Conservation (phyloP, 805 yeast species). For the Starmerella kuoi region DNA sequence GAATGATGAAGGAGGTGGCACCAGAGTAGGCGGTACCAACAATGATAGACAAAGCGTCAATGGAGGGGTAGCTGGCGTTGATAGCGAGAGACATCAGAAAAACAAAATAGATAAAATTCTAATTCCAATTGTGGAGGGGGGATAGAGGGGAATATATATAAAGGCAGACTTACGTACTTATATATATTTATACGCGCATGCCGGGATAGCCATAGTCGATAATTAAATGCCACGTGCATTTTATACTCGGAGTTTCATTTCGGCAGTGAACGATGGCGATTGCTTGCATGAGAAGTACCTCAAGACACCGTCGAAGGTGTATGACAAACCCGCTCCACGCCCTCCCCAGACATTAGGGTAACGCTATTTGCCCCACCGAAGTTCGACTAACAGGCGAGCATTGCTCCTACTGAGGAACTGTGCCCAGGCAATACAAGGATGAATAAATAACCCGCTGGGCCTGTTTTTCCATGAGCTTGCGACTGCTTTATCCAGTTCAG, state of each 20-base stretch:
- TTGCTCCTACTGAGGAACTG: too few relatives aligned
- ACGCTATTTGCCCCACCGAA: too few relatives aligned
- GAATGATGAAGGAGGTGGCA: constrained; percentile 27
- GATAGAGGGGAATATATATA: neutral
- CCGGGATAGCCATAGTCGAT: neutral
- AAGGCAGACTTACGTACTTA: neutral
- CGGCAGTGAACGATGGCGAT: neutral
- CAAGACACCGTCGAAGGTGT: neutral
- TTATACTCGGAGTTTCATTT: neutral
- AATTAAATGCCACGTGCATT: neutral
- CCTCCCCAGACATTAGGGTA: too few relatives aligned
- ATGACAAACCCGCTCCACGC: too few relatives aligned
- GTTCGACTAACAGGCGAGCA: too few relatives aligned
- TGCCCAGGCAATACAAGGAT: too few relatives aligned
- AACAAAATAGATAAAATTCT: too few relatives aligned
- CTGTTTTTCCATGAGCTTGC: too few relatives aligned
- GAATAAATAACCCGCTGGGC: too few relatives aligned
- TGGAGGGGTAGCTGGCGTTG: constrained; percentile 20
- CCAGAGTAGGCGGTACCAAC: constrained; percentile 33
- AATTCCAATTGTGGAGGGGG: too few relatives aligned
- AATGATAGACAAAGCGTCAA: constrained; percentile 28
- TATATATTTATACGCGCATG: neutral
- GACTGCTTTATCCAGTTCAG: too few relatives aligned
- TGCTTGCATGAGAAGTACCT: neutral
- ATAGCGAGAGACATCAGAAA: constrained; percentile 20